Base-by-base conservation (phyloP, 176 grass and related monocot species). In the Saccharum officinarum region DNA sequence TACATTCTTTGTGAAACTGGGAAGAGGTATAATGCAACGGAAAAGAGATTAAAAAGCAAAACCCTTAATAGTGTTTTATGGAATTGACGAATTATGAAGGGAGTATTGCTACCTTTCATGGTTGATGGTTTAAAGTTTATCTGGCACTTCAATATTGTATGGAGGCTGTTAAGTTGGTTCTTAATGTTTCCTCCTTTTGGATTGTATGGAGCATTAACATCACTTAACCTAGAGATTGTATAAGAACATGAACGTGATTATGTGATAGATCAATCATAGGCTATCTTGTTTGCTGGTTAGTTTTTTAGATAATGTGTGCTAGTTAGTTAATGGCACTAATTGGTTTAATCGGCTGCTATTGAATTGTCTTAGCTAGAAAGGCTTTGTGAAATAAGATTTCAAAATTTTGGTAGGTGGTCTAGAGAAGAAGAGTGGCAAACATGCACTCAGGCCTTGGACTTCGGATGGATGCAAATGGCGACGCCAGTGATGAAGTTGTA, bases 401-500 rank as follows among this genome's bases (percentile, higher is more conserved):
- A 26, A 67, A 79, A 82, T 67, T 55, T 86, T 5, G 89, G 73
- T 76, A 96, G 97, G 86, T 92, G 88, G 93, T 83, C 69, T 41
- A 83, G 81, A 83, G 93, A 96, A 42, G 79, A 82, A 78, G 74
- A 92, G 71, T 99, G 97, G 97, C 88, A 94, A 83, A 89, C 75
- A 1, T 87, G 78, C 18, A 40, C 73, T n/a, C 91, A 90, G 78
- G 78, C 45, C 64, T 80, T 80, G 13, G 90, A 99, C 82, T 99
- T 92, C 12, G 92, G 93, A 69, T 99, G 97, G 97, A 96, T 92
- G 97, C 83, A 94, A 86, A 99, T 99, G 82, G 93, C 97, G 10
- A 80, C 88, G 69, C 97, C 97, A 57, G 97, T 99, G 78, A 99
- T 99, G 97, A 87, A 99, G 71, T 82, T 99, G 55, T 99, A 99